Percentiles rank a stretch among this genome's conserved stretches.
phyloP scores from a whole-genome alignment of 2,329 filamentous ascomycete genomes.

The Clathrospora elynae region DNA sequence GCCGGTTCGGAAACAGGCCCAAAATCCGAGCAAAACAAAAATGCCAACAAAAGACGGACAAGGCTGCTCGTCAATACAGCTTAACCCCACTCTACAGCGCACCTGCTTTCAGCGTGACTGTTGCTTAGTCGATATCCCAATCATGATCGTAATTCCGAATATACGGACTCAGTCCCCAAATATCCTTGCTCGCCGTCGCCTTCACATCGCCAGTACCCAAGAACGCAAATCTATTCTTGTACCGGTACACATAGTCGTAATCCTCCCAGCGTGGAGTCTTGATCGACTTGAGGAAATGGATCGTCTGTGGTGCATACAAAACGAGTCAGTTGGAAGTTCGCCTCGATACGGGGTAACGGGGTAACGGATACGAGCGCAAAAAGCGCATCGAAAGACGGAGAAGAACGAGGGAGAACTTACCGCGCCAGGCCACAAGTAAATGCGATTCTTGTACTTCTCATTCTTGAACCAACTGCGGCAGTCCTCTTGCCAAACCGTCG shows the following conservation, averaged over 20 bases:
- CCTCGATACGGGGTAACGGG: slow-evolving; percentile 8
- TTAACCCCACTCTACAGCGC: slow-evolving; percentile 3
- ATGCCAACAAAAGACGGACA: no score
- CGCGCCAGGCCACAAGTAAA: slow-evolving; percentile 42
- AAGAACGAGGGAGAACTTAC: slow-evolving; percentile 26
- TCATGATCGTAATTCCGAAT: slow-evolving; percentile 53
- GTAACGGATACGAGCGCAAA: background rate
- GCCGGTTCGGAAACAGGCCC: no score
- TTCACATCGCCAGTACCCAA: slow-evolving; percentile 52
- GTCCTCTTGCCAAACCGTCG: slow-evolving; percentile 42
- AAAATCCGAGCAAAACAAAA: no score
- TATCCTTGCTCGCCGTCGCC: slow-evolving; percentile 49
- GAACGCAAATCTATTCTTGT: slow-evolving; percentile 42
- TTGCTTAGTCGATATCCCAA: slow-evolving; percentile 54
- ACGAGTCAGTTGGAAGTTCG: slow-evolving; percentile 29
- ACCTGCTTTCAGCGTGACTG: no score
- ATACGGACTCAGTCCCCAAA: slow-evolving; percentile 52
- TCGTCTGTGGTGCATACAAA: slow-evolving; percentile 41
- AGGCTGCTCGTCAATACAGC: no score
- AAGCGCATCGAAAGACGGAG: background rate
- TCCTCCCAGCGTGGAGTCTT: slow-evolving; percentile 52
- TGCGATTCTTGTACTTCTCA: slow-evolving; percentile 41
- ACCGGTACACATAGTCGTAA: slow-evolving; percentile 52
- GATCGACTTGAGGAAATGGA: slow-evolving; percentile 48
- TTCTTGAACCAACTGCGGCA: slow-evolving; percentile 46